Conservation (phyloP, 148 eudicot species). For the Vaccinium myrtillus region DNA sequence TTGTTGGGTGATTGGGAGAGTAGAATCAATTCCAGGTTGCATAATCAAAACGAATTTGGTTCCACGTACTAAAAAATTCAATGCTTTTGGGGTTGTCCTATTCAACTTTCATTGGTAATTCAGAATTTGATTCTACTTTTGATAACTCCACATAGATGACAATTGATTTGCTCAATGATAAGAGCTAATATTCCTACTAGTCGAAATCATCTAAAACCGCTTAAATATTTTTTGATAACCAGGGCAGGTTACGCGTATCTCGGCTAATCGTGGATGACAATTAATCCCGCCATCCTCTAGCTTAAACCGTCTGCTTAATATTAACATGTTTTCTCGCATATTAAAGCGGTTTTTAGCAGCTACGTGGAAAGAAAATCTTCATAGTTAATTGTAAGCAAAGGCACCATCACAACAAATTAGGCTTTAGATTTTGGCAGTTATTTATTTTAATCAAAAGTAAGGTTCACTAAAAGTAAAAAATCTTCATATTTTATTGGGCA, state of each 20-base stretch:
- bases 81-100: background rate
- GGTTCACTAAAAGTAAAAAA: background rate
- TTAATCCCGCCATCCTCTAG: too few species aligned
- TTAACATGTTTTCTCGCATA: background rate
- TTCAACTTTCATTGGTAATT: background rate
- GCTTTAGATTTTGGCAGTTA: background rate
- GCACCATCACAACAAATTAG: too few species aligned
- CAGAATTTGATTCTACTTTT: background rate
- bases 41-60: background rate
- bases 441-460: background rate
- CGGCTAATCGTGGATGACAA: too few species aligned
- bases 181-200: background rate
- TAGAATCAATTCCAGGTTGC: background rate
- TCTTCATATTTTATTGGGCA: background rate
- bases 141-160: background rate
- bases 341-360: too few species aligned
- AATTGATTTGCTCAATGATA: background rate
- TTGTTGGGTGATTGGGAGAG: background rate
- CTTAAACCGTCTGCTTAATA: background rate
- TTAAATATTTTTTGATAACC: too few species aligned
- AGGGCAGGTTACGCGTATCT: too few species aligned
- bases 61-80: background rate
- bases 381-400: background rate
- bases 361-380: background rate
- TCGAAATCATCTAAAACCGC: background rate